A percentile compares a stretch with the other conserved stretches of the same genome.
Conservation (phyloP, 1,284 basidiomycete species). For the Cutaneotrichosporon daszewskae region DNA sequence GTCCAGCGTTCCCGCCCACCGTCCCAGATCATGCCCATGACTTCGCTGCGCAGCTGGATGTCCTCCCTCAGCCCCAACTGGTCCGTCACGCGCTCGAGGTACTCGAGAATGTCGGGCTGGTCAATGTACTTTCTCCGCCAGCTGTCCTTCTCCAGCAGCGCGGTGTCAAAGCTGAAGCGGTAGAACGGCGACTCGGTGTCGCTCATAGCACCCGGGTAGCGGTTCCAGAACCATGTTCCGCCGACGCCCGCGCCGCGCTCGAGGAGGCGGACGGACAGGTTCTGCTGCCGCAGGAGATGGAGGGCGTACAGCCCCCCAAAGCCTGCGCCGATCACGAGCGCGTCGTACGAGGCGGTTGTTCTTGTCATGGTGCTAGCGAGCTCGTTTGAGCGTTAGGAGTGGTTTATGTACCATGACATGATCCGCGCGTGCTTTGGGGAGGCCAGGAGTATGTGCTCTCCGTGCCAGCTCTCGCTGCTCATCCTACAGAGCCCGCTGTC, state of each 20-base stretch:
- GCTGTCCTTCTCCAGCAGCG: constrained; percentile 10
- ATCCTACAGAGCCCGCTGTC: too few relatives aligned
- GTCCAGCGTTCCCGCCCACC: not conserved
- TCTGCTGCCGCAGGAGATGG: constrained; percentile 6
- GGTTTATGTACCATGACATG: too few relatives aligned
- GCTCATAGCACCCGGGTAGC: constrained; percentile 25
- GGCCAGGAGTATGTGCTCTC: too few relatives aligned
- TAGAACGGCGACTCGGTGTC: constrained; percentile 31
- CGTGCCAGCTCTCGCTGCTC: too few relatives aligned
- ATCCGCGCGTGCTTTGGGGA: too few relatives aligned
- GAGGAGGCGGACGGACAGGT: constrained; percentile 2
- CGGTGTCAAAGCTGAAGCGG: constrained; percentile 16
- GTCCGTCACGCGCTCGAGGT: constrained; percentile 20
- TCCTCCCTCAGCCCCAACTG: constrained; percentile 21
- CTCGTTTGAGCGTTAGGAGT: too few relatives aligned
- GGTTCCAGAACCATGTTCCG: constrained; percentile 14
- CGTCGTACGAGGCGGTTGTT: not conserved
- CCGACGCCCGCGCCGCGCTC: constrained; percentile 8
- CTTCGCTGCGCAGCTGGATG: constrained; percentile 20
- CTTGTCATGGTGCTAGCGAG: not conserved
- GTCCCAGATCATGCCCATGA: constrained; percentile 3
- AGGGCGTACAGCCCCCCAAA: constrained; percentile 10
- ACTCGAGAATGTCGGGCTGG: constrained; percentile 27
- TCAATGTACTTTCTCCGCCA: constrained; percentile 26
- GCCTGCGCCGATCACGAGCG: constrained; percentile 12